Evolutionary conservation across 345 rosid species (phyloP).

Genomic region (Microthlaspi erraticum): DNA sequence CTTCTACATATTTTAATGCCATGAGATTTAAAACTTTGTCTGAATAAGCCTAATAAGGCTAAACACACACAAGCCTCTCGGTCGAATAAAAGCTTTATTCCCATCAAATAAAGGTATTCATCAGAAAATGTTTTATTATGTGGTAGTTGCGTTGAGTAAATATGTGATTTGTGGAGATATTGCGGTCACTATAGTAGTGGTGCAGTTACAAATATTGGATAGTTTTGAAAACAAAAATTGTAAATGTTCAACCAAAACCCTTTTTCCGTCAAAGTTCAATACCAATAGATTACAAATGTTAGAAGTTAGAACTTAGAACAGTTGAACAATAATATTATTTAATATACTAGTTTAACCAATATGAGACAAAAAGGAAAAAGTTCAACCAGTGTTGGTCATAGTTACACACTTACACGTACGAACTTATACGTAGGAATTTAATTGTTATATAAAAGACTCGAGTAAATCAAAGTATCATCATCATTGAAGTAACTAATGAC

Average conservation of each 20-base stretch:
- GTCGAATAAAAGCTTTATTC: constrained; percentile 16
- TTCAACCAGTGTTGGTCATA: constrained; percentile 13
- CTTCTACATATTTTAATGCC: not conserved
- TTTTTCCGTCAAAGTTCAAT: constrained; percentile 1
- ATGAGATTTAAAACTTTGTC: not conserved
- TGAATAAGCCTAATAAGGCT: too few relatives aligned
- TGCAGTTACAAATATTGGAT: not conserved
- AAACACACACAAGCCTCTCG: constrained; percentile 1
- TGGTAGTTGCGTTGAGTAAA: not conserved
- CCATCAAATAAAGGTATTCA: constrained; percentile 8
- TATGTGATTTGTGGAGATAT: not conserved
- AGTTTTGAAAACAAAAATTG: not conserved
- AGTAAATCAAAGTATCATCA: too few relatives aligned
- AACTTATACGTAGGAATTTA: too few relatives aligned
- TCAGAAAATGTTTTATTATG: not conserved
- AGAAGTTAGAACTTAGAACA: too few relatives aligned
- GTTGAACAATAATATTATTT: not conserved
- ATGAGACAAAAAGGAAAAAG: constrained; percentile 10
- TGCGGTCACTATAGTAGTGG: not conserved
- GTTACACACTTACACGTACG: not conserved
- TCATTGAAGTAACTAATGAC: too few relatives aligned
- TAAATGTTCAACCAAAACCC: not conserved
- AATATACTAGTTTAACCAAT: constrained; percentile 8
- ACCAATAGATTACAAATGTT: not conserved
- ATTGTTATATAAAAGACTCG: too few relatives aligned